Evolutionary conservation across 371 early-diverging fungal species (phyloP).

Genomic region (Mortierella sp.): DNA sequence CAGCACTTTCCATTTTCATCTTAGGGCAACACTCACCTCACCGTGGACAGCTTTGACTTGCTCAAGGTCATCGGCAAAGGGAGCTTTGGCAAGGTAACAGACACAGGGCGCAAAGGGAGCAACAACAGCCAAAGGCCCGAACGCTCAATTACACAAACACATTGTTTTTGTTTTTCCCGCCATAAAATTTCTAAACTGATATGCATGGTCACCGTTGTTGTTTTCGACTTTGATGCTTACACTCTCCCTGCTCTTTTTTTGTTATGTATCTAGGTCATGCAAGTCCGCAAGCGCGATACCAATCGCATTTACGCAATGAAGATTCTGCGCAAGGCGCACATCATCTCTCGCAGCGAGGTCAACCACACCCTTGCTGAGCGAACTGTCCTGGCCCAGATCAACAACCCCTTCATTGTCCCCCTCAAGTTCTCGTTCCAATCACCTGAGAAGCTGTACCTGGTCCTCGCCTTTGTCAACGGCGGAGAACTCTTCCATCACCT

Average conservation of each 20-base stretch:
- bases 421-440: conserved; percentile 92
- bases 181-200: background rate
- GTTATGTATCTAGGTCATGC: conserved; percentile 79
- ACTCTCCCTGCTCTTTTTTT: background rate
- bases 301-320: conserved; percentile 98
- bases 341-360: conserved; percentile 93
- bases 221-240: background rate
- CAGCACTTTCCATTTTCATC: background rate
- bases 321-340: conserved; percentile 92
- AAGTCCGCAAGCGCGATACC: conserved; percentile 95
- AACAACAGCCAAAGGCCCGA: background rate
- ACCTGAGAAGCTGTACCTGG: conserved; percentile 89
- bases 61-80: conserved; percentile 97
- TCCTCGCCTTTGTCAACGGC: conserved; percentile 94
- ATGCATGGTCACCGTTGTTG: no score
- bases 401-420: conserved; percentile 91
- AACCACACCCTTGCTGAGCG: conserved; percentile 92
- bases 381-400: conserved; percentile 86
- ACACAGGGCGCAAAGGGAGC: background rate
- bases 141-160: background rate
- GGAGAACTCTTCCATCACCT: conserved; percentile 96
- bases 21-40: conserved; percentile 72
- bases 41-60: conserved; percentile 94
- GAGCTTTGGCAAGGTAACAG: conserved; percentile 91
- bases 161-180: background rate